Percentiles rank a stretch among this genome's conserved stretches.
Evolutionary conservation across 1,284 basidiomycete species (phyloP).

Genomic region (Pisolithus thermaeus): DNA sequence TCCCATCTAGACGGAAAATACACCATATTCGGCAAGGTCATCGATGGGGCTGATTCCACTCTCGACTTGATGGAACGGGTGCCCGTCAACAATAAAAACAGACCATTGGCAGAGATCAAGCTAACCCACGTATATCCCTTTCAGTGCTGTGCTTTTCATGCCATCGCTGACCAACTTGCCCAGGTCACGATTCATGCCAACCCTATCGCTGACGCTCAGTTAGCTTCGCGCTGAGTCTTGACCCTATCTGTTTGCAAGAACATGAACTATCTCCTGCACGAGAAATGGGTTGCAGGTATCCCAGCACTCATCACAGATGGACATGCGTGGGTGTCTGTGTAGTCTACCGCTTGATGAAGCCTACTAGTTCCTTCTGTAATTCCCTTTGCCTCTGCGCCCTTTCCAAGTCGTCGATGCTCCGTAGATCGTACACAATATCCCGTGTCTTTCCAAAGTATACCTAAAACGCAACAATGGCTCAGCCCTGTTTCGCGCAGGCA

Average conservation of each 20-base stretch:
- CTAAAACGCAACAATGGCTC: constrained; percentile 29
- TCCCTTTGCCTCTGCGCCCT: constrained; percentile 77
- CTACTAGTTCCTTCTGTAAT: constrained; percentile 91
- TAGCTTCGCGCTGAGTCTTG: constrained; percentile 30
- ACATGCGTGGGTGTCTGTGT: constrained; percentile 12
- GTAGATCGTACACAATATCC: constrained; percentile 88
- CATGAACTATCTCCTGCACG: neutral
- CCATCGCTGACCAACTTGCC: constrained; percentile 7
- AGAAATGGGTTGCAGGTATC: neutral
- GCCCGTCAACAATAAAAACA: constrained; percentile 87
- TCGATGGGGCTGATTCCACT: constrained; percentile 87
- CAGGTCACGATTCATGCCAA: constrained; percentile 94
- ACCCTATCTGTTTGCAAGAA: neutral
- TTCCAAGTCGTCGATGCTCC: constrained; percentile 84
- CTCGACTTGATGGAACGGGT: constrained; percentile 87
- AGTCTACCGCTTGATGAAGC: constrained; percentile 70
- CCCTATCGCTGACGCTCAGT: constrained; percentile 74
- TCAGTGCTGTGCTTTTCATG: neutral
- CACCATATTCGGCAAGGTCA: constrained; percentile 93
- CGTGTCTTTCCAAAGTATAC: constrained; percentile 99
- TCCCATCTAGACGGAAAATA: constrained; percentile 91
- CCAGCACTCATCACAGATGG: neutral
- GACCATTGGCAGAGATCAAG: constrained; percentile 82
- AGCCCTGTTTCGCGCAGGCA: constrained; percentile 5
- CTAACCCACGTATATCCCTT: constrained; percentile 58